These are phyloP conservation scores for Cupressus sempervirens DNA, from an alignment of 75 land plant species.

Conservation along the genomic window DNA sequence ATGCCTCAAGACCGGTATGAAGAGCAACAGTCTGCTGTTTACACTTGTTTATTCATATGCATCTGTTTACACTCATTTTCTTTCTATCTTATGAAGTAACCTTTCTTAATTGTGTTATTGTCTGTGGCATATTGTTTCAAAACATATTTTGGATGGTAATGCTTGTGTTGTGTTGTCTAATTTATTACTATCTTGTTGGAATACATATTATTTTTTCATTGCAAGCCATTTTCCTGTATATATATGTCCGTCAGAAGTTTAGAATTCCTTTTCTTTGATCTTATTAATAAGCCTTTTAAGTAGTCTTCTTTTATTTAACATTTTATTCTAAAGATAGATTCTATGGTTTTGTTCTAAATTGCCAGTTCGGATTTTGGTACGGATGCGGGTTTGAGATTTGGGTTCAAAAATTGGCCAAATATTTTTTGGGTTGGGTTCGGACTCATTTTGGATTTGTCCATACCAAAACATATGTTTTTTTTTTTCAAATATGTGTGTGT, in stretches of 20 bases:
- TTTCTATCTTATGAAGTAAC: background rate
- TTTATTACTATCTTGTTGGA: too few relatives aligned
- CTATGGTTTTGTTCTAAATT: too few relatives aligned
- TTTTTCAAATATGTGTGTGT: too few relatives aligned
- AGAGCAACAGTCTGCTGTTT: background rate
- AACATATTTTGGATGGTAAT: background rate
- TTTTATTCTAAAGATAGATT: background rate
- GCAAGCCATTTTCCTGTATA: background rate
- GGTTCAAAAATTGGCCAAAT: too few relatives aligned
- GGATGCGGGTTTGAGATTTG: too few relatives aligned
- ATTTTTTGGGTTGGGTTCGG: too few relatives aligned
- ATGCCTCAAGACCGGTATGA: constrained; percentile 10
- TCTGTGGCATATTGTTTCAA: background rate
- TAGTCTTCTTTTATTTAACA: background rate
- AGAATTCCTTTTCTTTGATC: background rate
- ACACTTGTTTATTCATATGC: background rate
- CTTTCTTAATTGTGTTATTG: background rate
- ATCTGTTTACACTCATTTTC: background rate
- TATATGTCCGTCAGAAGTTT: background rate
- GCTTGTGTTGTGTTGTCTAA: background rate
- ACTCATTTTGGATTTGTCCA: too few relatives aligned
- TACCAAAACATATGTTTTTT: too few relatives aligned
- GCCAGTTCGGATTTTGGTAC: too few relatives aligned
- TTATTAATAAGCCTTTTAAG: background rate
- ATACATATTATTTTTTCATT: too few relatives aligned